Evolutionary conservation across 2,329 filamentous ascomycete genomes (phyloP).

Genomic region (Aspergillus ochraceus): DNA sequence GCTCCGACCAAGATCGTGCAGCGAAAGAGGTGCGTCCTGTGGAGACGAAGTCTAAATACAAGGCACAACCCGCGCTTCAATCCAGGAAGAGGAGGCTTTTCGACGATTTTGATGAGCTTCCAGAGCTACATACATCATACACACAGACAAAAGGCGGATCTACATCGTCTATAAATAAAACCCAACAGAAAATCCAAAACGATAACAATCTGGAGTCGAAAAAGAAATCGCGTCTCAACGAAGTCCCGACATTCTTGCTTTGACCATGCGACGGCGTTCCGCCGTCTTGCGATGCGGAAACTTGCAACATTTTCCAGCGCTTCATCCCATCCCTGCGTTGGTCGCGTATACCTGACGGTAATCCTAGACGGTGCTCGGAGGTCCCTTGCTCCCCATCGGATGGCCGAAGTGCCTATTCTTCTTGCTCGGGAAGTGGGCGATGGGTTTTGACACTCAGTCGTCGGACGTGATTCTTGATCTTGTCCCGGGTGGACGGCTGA

Average conservation of each 20-base stretch:
- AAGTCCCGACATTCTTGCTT: constrained; percentile 47
- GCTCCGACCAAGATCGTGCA: background rate
- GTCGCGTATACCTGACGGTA: background rate
- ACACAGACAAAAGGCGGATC: constrained; percentile 21
- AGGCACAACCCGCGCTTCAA: constrained; percentile 14
- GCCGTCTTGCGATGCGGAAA: background rate
- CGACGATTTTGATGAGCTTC: constrained; percentile 41
- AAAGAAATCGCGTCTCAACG: constrained; percentile 41
- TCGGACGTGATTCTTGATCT: constrained; percentile 30
- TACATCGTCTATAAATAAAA: constrained; percentile 14
- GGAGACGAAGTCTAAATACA: constrained; percentile 11
- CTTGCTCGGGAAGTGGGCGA: constrained; percentile 19
- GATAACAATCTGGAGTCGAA: constrained; percentile 29
- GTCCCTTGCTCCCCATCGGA: background rate
- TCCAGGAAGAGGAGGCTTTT: constrained; percentile 36
- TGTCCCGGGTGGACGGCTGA: constrained; percentile 29
- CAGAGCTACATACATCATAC: constrained; percentile 28
- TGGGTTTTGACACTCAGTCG: constrained; percentile 29
- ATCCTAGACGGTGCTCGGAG: background rate
- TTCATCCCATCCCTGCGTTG: background rate
- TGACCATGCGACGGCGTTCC: constrained; percentile 21
- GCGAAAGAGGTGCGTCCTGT: constrained; percentile 11
- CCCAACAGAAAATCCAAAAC: constrained; percentile 13
- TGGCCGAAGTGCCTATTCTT: constrained; percentile 7
- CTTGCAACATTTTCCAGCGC: background rate